phyloP scores from a whole-genome alignment of 2,329 filamentous ascomycete genomes.

The Metarhizium sp. region DNA sequence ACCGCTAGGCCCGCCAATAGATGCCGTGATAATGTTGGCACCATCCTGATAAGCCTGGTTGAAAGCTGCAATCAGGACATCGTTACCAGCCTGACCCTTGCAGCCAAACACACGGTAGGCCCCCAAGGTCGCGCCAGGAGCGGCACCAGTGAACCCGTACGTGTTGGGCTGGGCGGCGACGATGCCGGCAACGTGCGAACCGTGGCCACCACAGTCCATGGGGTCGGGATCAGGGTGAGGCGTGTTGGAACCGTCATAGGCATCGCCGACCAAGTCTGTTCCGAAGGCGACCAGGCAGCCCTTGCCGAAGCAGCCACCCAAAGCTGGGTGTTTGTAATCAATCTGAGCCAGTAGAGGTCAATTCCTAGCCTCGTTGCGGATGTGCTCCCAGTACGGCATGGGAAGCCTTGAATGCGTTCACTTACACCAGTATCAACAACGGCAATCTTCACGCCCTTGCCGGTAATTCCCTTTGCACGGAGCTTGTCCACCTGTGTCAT shows the following conservation, averaged over 20 bases:
- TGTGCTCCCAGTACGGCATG: neutral
- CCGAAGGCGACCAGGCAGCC: constrained; percentile 50
- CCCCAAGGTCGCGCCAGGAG: constrained; percentile 45
- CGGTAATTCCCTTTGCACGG: constrained; percentile 35
- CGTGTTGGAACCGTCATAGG: constrained; percentile 30
- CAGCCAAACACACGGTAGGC: constrained; percentile 51
- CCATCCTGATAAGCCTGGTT: constrained; percentile 52
- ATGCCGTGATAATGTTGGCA: constrained; percentile 46
- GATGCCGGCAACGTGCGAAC: constrained; percentile 53
- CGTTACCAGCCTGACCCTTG: constrained; percentile 37
- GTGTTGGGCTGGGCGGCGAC: constrained; percentile 47
- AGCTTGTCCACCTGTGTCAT: constrained; percentile 50
- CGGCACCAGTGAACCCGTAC: constrained; percentile 47
- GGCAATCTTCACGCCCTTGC: constrained; percentile 42
- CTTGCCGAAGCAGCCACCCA: constrained; percentile 54
- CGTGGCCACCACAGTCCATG: constrained; percentile 49
- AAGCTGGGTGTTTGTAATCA: constrained; percentile 53
- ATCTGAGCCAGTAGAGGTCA: constrained; percentile 23
- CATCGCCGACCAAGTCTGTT: constrained; percentile 48
- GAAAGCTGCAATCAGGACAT: constrained; percentile 50
- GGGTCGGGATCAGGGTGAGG: constrained; percentile 40
- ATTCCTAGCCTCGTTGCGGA: neutral
- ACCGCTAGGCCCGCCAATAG: constrained; percentile 40
- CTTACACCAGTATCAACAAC: constrained; percentile 46
- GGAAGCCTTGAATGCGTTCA: constrained; percentile 3